Evolutionary conservation across 768 basidiomycete species (phyloP).

Genomic region (Phylloporus sp.): DNA sequence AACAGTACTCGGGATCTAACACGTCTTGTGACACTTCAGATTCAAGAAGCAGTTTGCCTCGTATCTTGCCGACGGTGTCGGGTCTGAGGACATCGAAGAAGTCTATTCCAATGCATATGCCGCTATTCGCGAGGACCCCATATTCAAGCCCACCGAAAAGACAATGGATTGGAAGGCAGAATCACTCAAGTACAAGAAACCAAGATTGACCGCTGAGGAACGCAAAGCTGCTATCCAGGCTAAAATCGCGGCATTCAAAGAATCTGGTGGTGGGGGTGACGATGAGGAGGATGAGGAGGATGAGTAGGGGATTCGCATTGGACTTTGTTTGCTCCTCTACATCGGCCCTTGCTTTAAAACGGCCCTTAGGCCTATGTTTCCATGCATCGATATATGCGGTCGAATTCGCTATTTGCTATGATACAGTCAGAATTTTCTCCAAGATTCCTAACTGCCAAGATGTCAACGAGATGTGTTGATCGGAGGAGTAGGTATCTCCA

Average conservation of each 20-base stretch:
- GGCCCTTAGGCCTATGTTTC: constrained; percentile 13
- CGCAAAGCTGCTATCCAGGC: constrained; percentile 74
- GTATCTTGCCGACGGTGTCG: constrained; percentile 93
- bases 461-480: constrained; percentile 36
- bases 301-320: constrained; percentile 43
- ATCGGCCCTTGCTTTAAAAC: constrained; percentile 10
- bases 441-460: constrained; percentile 54
- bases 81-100: constrained; percentile 96
- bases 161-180: constrained; percentile 89
- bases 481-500: constrained; percentile 38
- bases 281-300: constrained; percentile 46
- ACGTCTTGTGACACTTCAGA: constrained; percentile 34
- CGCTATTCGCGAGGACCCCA: constrained; percentile 92
- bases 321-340: background rate
- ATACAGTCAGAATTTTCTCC: constrained; percentile 31
- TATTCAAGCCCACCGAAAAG: constrained; percentile 87
- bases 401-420: constrained; percentile 11
- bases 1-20: constrained; percentile 3
- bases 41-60: constrained; percentile 97
- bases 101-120: constrained; percentile 90
- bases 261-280: constrained; percentile 43
- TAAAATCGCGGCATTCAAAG: constrained; percentile 90
- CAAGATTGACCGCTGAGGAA: constrained; percentile 69
- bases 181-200: constrained; percentile 59
- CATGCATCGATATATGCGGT: constrained; percentile 12